Evolutionary conservation across 176 grass and related monocot species (phyloP), one percentile per base, ranked within the genome.

Genomic region (Raddia guianensis): DNA sequence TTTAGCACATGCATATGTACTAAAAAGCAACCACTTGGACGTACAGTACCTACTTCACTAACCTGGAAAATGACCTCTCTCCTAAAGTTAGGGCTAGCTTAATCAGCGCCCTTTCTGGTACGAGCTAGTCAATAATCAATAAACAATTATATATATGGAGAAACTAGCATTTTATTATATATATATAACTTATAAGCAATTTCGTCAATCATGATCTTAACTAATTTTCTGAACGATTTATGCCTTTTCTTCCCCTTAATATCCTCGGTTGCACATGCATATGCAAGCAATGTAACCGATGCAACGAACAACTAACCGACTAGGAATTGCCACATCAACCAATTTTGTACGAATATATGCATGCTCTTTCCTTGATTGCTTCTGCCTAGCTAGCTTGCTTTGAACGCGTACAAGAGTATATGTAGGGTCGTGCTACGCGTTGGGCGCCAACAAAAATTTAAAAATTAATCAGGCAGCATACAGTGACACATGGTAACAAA

Each of bases 11-110:
- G 76, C 12, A 70, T 16, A 70, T 33, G 66, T 40, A 60, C 27
- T 0, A 27, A 44, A 65, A 47, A 65, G 66, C 83, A 79, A 47
- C 66, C n/a, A 40, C 56, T 77, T 59, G 16, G 34, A 53, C n/a
- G n/a, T n/a, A n/a, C 47, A 21, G 18, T 19, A 12, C 59, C 48
- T 35, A 58, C 12, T 64, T 68, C 54, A 35, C 48, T 53, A 80
- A 76, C 37, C 54, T 70, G 20, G 85, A 76, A 43, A 69, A 68
- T 87, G 85, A 87, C 85, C 48, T 37, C 64, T 45, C 85, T 82
- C 85, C 85, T 82, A 87, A 68, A 82, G 49, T 7, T 68, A 62
- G 77, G 8, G 37, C 57, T 45, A 55, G 12, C 21, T 52, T 37
- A 21, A 7, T 49, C 43, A 70, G 37, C 37, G 10, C n/a, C 10